Percentiles rank a stretch among this genome's conserved stretches.
These are phyloP conservation scores for Jatropha podagrica DNA, from an alignment of 441 rosid species.

Conservation along the genomic window DNA sequence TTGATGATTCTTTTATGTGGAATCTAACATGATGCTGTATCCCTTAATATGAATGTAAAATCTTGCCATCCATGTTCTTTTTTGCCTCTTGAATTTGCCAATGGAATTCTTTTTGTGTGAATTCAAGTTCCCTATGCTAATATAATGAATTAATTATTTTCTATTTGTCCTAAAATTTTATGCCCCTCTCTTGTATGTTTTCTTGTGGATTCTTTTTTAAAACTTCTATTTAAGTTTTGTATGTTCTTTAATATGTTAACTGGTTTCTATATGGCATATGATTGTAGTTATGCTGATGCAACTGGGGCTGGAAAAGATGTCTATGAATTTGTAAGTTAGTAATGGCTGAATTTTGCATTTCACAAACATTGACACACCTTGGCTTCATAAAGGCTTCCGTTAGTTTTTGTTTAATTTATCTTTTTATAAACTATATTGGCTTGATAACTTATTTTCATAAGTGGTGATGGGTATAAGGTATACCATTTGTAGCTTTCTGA, in stretches of 20 bases:
- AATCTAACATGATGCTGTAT: not conserved
- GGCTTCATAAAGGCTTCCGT: constrained; percentile 1
- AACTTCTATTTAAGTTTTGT: not conserved
- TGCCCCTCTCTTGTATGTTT: not conserved
- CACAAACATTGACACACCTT: constrained; percentile 2
- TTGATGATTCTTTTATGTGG: constrained; percentile 5
- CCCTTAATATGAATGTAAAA: not conserved
- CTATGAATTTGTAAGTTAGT: constrained; percentile 78
- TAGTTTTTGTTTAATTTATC: not conserved
- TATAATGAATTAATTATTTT: not conserved
- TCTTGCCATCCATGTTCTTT: not conserved
- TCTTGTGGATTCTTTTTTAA: not conserved
- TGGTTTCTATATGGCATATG: constrained; percentile 2
- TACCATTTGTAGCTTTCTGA: not conserved
- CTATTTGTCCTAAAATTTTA: constrained; percentile 5
- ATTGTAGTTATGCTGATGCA: constrained; percentile 74
- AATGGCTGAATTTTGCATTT: constrained; percentile 16
- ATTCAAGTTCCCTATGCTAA: not conserved
- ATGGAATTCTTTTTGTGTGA: not conserved
- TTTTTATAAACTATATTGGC: not conserved
- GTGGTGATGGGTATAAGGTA: not conserved
- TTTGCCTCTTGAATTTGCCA: not conserved
- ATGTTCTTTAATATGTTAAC: constrained; percentile 3
- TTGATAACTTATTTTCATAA: not conserved
- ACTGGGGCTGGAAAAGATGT: constrained; percentile 90